Conservation (phyloP, 257 asterid species). For the Apocynum venetum region DNA sequence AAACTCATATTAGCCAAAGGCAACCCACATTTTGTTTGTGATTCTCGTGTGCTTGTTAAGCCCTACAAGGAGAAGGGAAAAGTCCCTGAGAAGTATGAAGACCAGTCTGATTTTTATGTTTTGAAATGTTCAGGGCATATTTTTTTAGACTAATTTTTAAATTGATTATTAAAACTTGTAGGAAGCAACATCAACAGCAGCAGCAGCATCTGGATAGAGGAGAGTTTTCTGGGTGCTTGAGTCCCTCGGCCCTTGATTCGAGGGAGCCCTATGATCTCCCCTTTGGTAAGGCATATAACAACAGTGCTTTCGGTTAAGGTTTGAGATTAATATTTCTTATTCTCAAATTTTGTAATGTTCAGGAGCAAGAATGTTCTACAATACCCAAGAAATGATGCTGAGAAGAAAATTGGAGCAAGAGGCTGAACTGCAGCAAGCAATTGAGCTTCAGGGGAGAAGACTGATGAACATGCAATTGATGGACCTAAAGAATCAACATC, state of each 20-base stretch:
- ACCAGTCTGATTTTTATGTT: not conserved
- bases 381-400: conserved; percentile 61
- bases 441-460: conserved; percentile 76
- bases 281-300: conserved; percentile 42
- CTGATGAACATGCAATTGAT: conserved; percentile 68
- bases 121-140: not conserved
- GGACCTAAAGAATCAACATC: conserved; percentile 58
- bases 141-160: conserved; percentile 2
- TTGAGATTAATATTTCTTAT: not conserved
- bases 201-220: conserved; percentile 67
- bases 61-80: conserved; percentile 71
- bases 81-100: conserved; percentile 58
- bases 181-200: conserved; percentile 55
- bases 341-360: not conserved
- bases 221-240: conserved; percentile 56
- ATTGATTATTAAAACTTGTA: conserved; percentile 22
- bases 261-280: conserved; percentile 68
- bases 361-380: conserved; percentile 68
- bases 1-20: conserved; percentile 55
- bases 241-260: conserved; percentile 64
- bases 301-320: not conserved
- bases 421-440: conserved; percentile 69
- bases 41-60: conserved; percentile 59
- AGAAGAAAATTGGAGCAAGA: conserved; percentile 78
- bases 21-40: conserved; percentile 69